A percentile compares a stretch with the other conserved stretches of the same genome.
phyloP scores from a whole-genome alignment of 2,329 filamentous ascomycete species.

The Sporothrix inflata region DNA sequence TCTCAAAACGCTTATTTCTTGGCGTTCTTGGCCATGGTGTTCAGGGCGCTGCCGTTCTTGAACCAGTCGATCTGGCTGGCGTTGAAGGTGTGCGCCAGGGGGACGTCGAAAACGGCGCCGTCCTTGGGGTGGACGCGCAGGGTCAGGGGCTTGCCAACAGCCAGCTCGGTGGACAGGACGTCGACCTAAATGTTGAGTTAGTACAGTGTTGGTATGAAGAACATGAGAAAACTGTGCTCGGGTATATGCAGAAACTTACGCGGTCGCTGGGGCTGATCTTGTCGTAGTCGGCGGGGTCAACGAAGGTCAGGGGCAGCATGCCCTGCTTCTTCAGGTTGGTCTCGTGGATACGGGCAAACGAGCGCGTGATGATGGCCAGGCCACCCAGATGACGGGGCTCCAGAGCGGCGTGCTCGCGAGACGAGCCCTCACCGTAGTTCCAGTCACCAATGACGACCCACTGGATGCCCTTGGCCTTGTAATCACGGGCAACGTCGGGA shows the following conservation, averaged over 20 bases:
- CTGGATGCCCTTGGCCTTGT: constrained; percentile 94
- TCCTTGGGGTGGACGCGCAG: constrained; percentile 91
- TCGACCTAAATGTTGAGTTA: constrained; percentile 60
- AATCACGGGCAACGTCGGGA: constrained; percentile 92
- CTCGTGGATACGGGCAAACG: constrained; percentile 99
- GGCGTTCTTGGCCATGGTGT: constrained; percentile 87
- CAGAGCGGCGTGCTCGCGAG: constrained; percentile 96
- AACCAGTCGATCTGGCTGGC: constrained; percentile 98
- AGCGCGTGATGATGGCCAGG: constrained; percentile 92
- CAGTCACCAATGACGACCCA: constrained; percentile 99
- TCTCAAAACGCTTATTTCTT: neutral
- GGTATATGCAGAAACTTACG: constrained; percentile 47
- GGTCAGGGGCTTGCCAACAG: constrained; percentile 89
- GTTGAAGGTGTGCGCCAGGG: constrained; percentile 96
- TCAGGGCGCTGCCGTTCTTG: constrained; percentile 94
- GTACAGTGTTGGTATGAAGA: constrained; percentile 10
- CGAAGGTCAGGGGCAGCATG: constrained; percentile 97
- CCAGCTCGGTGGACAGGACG: constrained; percentile 84
- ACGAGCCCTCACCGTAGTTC: constrained; percentile 99
- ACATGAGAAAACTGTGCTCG: neutral
- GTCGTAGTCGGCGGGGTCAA: constrained; percentile 94
- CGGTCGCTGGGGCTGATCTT: constrained; percentile 92
- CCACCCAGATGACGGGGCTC: constrained; percentile 97
- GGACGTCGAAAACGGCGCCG: constrained; percentile 76
- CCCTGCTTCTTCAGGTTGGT: constrained; percentile 99